phyloP scores from a whole-genome alignment of 2,329 filamentous ascomycete species.

The Aschersonia sp. region DNA sequence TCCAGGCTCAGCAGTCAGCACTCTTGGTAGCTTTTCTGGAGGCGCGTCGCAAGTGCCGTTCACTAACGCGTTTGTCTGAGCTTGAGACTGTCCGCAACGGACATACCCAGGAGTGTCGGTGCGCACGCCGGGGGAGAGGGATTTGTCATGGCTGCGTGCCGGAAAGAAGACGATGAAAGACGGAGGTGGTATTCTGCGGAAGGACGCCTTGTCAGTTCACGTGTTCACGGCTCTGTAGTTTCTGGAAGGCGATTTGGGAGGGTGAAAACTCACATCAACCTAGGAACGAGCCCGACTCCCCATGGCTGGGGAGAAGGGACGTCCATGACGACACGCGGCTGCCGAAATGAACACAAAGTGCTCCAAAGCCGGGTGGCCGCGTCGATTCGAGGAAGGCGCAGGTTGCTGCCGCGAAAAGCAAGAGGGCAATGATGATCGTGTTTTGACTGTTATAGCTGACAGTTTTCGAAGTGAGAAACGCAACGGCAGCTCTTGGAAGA shows the following conservation, averaged over 20 bases:
- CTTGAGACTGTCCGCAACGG: neutral
- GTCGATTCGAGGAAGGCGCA: neutral
- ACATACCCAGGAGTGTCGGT: too few relatives aligned
- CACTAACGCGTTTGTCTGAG: slow-evolving; percentile 2
- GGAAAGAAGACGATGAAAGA: slow-evolving; percentile 15
- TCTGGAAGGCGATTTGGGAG: too few relatives aligned
- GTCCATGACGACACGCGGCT: slow-evolving; percentile 7
- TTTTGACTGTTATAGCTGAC: neutral
- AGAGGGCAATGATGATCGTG: neutral
- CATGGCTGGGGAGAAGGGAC: slow-evolving; percentile 6
- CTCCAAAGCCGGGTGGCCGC: slow-evolving; percentile 3
- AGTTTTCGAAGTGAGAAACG: too few relatives aligned
- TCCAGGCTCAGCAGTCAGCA: neutral
- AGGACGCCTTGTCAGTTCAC: slow-evolving; percentile 7
- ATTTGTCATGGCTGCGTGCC: slow-evolving; percentile 3
- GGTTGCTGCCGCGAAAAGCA: slow-evolving; percentile 1
- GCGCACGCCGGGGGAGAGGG: neutral
- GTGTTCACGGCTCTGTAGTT: neutral
- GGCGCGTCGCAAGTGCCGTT: too few relatives aligned
- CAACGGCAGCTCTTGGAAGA: too few relatives aligned
- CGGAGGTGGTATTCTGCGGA: slow-evolving; percentile 8
- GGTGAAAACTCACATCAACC: slow-evolving; percentile 4
- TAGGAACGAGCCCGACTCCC: slow-evolving; percentile 6
- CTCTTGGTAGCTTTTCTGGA: neutral
- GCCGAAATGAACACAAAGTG: slow-evolving; percentile 2